Conservation (phyloP, 352 stramenopile genomes). For the Phytophthora pisi region DNA sequence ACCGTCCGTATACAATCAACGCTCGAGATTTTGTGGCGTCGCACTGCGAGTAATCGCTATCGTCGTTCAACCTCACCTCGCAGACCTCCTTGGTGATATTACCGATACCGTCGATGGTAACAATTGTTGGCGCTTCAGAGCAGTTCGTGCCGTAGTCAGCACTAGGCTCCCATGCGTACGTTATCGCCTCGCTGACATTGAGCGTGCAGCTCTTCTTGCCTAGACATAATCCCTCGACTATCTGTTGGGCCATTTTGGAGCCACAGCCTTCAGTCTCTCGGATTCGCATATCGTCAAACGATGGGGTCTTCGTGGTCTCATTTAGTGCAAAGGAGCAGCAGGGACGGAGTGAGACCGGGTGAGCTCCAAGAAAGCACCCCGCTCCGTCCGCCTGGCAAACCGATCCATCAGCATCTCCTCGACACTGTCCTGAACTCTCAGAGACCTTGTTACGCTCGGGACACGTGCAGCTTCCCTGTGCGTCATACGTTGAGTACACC, state of each 20-base stretch:
- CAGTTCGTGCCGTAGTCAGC: conserved; percentile 47
- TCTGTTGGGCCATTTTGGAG: conserved; percentile 57
- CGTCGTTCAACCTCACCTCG: conserved; percentile 50
- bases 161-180: conserved; percentile 68
- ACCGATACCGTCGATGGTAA: conserved; percentile 36
- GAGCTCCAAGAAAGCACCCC: conserved; percentile 70
- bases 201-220: conserved; percentile 71
- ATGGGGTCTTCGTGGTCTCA: conserved; percentile 31
- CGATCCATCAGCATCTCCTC: conserved; percentile 37
- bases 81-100: conserved; percentile 41
- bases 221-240: conserved; percentile 75
- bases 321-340: conserved; percentile 64
- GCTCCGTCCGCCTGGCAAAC: conserved; percentile 50
- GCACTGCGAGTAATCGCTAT: conserved; percentile 67
- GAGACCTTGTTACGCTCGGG: conserved; percentile 72
- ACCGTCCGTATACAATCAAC: conserved; percentile 74
- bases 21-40: conserved; percentile 35
- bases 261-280: conserved; percentile 43
- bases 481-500: conserved; percentile 68
- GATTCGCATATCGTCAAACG: conserved; percentile 69
- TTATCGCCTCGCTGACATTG: conserved; percentile 60
- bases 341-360: conserved; percentile 64
- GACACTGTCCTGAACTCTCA: conserved; percentile 58
- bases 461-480: conserved; percentile 68
- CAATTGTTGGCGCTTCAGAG: conserved; percentile 19